These are phyloP conservation scores for Cladophialophora bantiana DNA, from an alignment of 2,329 filamentous ascomycete genomes.

Conservation along the genomic window DNA sequence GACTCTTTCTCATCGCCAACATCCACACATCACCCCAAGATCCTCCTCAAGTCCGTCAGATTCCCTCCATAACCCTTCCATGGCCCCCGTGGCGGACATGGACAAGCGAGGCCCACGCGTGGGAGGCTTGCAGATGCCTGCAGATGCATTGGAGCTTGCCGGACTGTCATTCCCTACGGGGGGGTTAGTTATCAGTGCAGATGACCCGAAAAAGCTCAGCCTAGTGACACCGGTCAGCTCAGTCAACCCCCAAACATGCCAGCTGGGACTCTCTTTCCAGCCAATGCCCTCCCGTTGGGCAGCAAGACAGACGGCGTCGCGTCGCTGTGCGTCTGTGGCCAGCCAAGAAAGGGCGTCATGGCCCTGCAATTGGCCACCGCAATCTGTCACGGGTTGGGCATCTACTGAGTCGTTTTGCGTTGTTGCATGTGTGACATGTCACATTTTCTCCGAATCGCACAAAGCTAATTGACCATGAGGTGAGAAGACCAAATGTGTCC, in stretches of 20 bases:
- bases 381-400: slow-evolving; percentile 16
- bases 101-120: slow-evolving; percentile 20
- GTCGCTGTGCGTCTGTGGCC: slow-evolving; percentile 7
- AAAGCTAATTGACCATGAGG: slow-evolving; percentile 9
- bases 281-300: slow-evolving; percentile 21
- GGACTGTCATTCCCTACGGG: neutral
- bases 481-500: slow-evolving; percentile 1
- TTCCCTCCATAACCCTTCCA: neutral
- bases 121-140: slow-evolving; percentile 16
- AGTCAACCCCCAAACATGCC: slow-evolving; percentile 20
- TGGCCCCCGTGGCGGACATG: slow-evolving; percentile 15
- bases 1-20: neutral
- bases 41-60: no score
- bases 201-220: slow-evolving; percentile 17
- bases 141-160: slow-evolving; percentile 14
- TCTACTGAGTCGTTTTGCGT: neutral
- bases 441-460: slow-evolving; percentile 19
- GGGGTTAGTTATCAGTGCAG: slow-evolving; percentile 10
- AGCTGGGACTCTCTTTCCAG: slow-evolving; percentile 7
- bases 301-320: slow-evolving; percentile 14
- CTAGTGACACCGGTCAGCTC: slow-evolving; percentile 19
- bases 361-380: slow-evolving; percentile 10
- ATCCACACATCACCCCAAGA: neutral
- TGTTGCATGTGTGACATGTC: slow-evolving; percentile 29
- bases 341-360: slow-evolving; percentile 19